phyloP scores from a whole-genome alignment of 441 rosid species.

The Francoa sonchifolia region DNA sequence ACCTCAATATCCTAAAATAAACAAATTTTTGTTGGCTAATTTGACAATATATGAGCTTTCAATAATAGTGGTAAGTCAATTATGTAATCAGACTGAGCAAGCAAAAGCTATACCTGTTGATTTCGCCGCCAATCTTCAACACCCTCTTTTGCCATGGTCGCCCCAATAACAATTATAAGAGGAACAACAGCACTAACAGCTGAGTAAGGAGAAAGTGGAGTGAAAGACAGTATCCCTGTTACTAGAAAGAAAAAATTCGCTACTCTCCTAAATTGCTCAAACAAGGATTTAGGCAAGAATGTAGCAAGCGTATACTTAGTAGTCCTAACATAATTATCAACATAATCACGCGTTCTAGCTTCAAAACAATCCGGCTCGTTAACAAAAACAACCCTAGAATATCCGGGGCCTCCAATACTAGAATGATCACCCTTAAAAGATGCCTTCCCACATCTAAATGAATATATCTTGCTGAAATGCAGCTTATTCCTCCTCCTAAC shows the following conservation, averaged over 20 bases:
- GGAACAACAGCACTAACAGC: constrained; percentile 44
- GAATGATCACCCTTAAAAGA: constrained; percentile 33
- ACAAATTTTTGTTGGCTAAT: no score
- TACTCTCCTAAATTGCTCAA: constrained; percentile 68
- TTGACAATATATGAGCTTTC: neutral
- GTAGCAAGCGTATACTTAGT: constrained; percentile 47
- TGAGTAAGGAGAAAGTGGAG: constrained; percentile 40
- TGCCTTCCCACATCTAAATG: constrained; percentile 21
- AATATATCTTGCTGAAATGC: constrained; percentile 41
- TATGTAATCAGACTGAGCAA: constrained; percentile 2
- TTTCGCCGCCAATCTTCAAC: constrained; percentile 63
- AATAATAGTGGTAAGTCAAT: neutral
- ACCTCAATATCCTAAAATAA: constrained; percentile 46
- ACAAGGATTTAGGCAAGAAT: constrained; percentile 63
- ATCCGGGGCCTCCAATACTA: constrained; percentile 49
- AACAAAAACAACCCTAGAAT: constrained; percentile 50
- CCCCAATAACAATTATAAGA: constrained; percentile 42
- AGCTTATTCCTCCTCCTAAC: constrained; percentile 40
- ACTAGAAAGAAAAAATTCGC: constrained; percentile 67
- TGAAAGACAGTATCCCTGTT: constrained; percentile 44
- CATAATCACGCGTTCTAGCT: constrained; percentile 30
- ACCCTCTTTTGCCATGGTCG: constrained; percentile 63
- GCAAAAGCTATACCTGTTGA: constrained; percentile 33
- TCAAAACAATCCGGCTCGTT: constrained; percentile 42
- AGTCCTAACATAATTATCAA: constrained; percentile 42